Evolutionary conservation across 1,139 yeast genomes (phyloP).

Genomic region (Saccharomyces uvarum): DNA sequence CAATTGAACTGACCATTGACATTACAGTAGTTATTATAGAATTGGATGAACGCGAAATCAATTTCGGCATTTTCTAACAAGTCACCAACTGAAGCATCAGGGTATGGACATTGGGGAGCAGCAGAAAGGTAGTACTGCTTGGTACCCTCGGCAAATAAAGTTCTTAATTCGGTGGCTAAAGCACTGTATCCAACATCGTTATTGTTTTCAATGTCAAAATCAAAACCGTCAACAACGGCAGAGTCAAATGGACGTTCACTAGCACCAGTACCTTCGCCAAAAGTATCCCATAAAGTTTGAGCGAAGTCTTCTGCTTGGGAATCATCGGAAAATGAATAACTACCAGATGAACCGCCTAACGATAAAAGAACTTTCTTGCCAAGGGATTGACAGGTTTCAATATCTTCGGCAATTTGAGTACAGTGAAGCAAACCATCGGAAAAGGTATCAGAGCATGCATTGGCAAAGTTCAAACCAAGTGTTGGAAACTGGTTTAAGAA

Average conservation of each 20-base stretch:
- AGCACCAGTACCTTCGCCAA: slow-evolving; percentile 62
- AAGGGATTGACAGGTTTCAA: slow-evolving; percentile 66
- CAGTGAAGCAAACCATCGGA: slow-evolving; percentile 54
- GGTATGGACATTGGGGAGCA: slow-evolving; percentile 93
- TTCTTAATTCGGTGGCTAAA: slow-evolving; percentile 53
- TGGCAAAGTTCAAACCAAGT: slow-evolving; percentile 59
- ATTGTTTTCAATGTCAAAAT: slow-evolving; percentile 60
- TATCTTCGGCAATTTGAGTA: slow-evolving; percentile 62
- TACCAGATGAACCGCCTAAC: slow-evolving; percentile 80
- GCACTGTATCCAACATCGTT: slow-evolving; percentile 52
- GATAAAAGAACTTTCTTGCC: slow-evolving; percentile 79
- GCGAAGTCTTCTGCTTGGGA: slow-evolving; percentile 64
- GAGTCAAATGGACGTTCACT: slow-evolving; percentile 66
- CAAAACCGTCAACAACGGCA: slow-evolving; percentile 64
- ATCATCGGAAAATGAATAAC: slow-evolving; percentile 64
- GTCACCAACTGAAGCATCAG: slow-evolving; percentile 77
- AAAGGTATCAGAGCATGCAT: slow-evolving; percentile 50
- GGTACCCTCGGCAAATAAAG: slow-evolving; percentile 47
- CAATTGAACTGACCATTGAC: slow-evolving; percentile 62
- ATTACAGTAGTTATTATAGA: slow-evolving; percentile 83
- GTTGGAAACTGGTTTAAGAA: slow-evolving; percentile 60
- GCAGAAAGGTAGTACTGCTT: slow-evolving; percentile 74
- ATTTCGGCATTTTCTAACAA: slow-evolving; percentile 52
- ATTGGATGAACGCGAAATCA: slow-evolving; percentile 86
- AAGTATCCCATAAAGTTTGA: slow-evolving; percentile 68